These are phyloP conservation scores for Jaminaea rosea DNA, from an alignment of 1,284 basidiomycete species.

Conservation along the genomic window DNA sequence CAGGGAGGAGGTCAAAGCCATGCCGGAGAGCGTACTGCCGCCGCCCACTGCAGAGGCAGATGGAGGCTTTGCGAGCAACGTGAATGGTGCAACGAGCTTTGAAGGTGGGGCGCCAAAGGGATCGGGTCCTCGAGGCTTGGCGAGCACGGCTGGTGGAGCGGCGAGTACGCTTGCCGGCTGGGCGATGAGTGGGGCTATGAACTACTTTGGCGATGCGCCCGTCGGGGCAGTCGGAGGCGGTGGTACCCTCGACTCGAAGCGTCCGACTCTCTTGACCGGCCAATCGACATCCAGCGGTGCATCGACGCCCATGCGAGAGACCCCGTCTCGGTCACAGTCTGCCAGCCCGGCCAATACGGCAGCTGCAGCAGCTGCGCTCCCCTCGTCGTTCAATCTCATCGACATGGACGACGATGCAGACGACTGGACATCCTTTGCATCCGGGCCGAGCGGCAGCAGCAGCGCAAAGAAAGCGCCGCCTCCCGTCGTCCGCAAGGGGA, in stretches of 20 bases:
- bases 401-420: slow-evolving; percentile 33
- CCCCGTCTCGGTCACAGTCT: not conserved
- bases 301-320: not conserved
- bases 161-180: slow-evolving; percentile 37
- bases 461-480: not conserved
- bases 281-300: not conserved
- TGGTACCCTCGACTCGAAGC: slow-evolving; percentile 2
- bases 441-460: slow-evolving; percentile 9
- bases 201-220: not conserved
- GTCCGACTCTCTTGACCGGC: not conserved
- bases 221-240: not conserved
- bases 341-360: not conserved
- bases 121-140: slow-evolving; percentile 7
- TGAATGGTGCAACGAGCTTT: not conserved
- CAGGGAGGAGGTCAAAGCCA: slow-evolving; percentile 14
- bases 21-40: slow-evolving; percentile 31
- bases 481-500: not conserved
- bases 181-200: slow-evolving; percentile 26
- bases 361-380: slow-evolving; percentile 2
- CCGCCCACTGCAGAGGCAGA: slow-evolving; percentile 17
- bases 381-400: slow-evolving; percentile 18
- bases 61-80: not conserved
- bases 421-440: slow-evolving; percentile 32
- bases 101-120: not conserved
- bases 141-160: slow-evolving; percentile 33